Evolutionary conservation across 768 basidiomycete genomes (phyloP), one percentile per base, ranked within the genome.

Genomic region (Artomyces pyxidatus): DNA sequence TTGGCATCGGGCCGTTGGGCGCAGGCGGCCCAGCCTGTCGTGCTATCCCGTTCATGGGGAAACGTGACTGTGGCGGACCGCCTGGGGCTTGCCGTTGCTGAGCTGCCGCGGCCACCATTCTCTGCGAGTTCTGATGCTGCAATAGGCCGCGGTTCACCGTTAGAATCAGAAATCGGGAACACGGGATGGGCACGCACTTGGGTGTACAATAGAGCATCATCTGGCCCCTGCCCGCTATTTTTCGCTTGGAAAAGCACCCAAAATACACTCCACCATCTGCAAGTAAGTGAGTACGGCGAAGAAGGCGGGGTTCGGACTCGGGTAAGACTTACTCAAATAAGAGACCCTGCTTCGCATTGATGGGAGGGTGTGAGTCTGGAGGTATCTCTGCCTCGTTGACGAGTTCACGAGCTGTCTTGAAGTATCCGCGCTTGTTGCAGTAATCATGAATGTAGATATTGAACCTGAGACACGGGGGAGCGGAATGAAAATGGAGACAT

Each of bases 391-490:
- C 86, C 60, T 90, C 88, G 12, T 38, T 37, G 57, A 78, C 65
- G 38, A 90, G 76, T 59, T 87, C 79, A 28, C 65, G 69, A 10
- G 86, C 86, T 1, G 88, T 87, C 62, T 82, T 85, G 58, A 64
- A 68, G 57, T 80, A 90, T 47, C 87, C 87, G 45, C 86, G 81
- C 66, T 90, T 90, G 59, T 62, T 68, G 68, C 88, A 89, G 60
- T 90, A 90, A 69, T 90, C 88, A 61, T 84, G 76, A 57, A 90
- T 89, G 68, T 90, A 90, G 61, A 89, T 87, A 67, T 89, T 88
- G 65, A 89, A 89, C 87, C 87, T 89, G 65, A 26, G 12, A 37
- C 44, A 47, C 37, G 43, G 30, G 26, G 30, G n/a, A n/a, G n/a
- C n/a, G n/a, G n/a, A n/a, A 45, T 28, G 12, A 42, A 32, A 21